Conservation (phyloP, 1,284 basidiomycete species). For the Microbotryum violaceum region DNA sequence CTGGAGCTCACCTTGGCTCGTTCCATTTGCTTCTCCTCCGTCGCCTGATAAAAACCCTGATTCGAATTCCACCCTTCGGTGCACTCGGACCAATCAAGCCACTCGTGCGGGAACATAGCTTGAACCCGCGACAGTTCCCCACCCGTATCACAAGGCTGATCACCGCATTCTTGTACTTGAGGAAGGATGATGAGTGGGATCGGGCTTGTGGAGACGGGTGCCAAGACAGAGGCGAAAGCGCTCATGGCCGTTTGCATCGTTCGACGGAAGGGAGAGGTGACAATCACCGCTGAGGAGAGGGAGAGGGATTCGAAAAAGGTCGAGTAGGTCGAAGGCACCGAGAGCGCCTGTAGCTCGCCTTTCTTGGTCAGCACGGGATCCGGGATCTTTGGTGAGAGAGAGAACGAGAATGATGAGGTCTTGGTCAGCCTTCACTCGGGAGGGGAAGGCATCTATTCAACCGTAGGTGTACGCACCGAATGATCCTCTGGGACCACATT, state of each 20-base stretch:
- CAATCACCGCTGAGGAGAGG: slow-evolving; percentile 14
- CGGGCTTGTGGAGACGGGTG: not conserved
- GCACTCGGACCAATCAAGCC: slow-evolving; percentile 22
- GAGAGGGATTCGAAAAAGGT: slow-evolving; percentile 21
- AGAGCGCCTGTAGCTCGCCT: slow-evolving; percentile 3
- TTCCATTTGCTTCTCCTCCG: slow-evolving; percentile 20
- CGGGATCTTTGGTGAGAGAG: not conserved
- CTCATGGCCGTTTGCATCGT: slow-evolving; percentile 26
- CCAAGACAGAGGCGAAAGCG: slow-evolving; percentile 18
- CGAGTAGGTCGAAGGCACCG: slow-evolving; percentile 16
- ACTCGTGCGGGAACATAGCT: slow-evolving; percentile 10
- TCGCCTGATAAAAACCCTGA: slow-evolving; percentile 17
- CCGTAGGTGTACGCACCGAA: not conserved
- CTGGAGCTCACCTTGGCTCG: slow-evolving; percentile 6
- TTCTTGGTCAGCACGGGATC: not conserved
- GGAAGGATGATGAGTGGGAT: slow-evolving; percentile 19
- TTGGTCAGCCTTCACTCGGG: not conserved
- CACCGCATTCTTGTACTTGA: slow-evolving; percentile 27
- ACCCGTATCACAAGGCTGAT: slow-evolving; percentile 24
- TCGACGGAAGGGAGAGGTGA: slow-evolving; percentile 20
- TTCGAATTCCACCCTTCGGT: slow-evolving; percentile 28
- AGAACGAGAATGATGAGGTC: too few relatives aligned
- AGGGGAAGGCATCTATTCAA: not conserved
- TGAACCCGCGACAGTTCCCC: slow-evolving; percentile 13
- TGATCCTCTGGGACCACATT: not conserved